Evolutionary conservation across 306 rosid species (phyloP), one percentile per base, ranked within the genome.

Genomic region (Phaseolus lunatus): DNA sequence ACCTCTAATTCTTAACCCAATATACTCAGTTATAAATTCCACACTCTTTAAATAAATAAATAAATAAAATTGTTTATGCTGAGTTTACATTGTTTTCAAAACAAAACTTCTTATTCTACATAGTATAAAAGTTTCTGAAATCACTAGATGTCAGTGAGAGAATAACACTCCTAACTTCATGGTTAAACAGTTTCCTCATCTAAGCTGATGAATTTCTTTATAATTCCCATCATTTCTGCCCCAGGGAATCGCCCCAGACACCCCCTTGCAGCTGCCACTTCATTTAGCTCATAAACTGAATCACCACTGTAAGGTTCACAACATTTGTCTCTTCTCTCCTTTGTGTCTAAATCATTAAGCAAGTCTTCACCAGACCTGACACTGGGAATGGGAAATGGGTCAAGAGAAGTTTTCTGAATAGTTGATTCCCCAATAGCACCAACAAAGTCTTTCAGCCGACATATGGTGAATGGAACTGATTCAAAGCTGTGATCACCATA

Each of bases 401-500:
- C 89, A 1, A 88, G 93, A 43, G 87, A 86, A 59, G 50, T 82
- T 72, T 29, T 78, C 49, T 54, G n/a, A 64, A 95, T 27, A 19
- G 47, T 69, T 26, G 96, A 84, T 80, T 95, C 96, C 8, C 99
- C 94, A 53, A 89, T 54, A 5, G 82, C 89, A 4, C 85, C 86
- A 44, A 90, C 88, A 9, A 90, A 92, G 86, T 95, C 91, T 80
- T 87, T 90, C 86, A 95, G 83, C 65, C 80, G 71, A 31, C 99
- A 95, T 1, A 92, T 69, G 3, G 97, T 47, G 41, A 95, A 92
- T 16, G 99, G 97, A 57, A 95, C 97, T 0, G 99, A 87, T 85
- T 95, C 99, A 41, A 89, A 95, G 89, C 99, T 95, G 77, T 95
- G 99, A 84, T 95, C 99, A 65, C 99, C 99, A 68, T 95, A 95